Conservation (phyloP, 345 rosid genomes). For the Eucalyptus curtisii region DNA sequence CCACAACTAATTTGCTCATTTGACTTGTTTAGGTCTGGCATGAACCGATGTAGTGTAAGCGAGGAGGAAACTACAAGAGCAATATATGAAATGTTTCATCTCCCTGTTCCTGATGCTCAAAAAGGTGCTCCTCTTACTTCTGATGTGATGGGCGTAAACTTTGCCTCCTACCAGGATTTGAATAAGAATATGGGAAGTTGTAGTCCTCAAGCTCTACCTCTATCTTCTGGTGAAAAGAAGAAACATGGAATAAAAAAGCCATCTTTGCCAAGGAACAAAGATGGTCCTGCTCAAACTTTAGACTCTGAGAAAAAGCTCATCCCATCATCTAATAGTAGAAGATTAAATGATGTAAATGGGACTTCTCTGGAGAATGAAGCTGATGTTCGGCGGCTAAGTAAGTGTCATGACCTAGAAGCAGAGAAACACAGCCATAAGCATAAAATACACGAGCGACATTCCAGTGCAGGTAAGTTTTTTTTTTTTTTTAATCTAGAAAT, state of each 20-base stretch:
- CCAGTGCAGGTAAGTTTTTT: constrained; percentile 53
- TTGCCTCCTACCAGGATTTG: constrained; percentile 6
- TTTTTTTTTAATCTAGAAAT: constrained; percentile 2
- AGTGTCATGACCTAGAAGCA: constrained; percentile 17
- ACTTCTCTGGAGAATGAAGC: constrained; percentile 30
- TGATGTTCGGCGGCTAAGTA: constrained; percentile 20
- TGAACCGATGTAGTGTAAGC: constrained; percentile 58
- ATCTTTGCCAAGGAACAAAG: constrained; percentile 8
- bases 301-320: constrained; percentile 41
- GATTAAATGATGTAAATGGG: constrained; percentile 24
- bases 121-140: constrained; percentile 23
- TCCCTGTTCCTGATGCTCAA: constrained; percentile 30
- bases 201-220: constrained; percentile 1
- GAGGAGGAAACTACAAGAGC: constrained; percentile 84
- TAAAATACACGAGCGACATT: constrained; percentile 27
- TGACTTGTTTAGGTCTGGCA: constrained; percentile 58
- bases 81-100: constrained; percentile 24
- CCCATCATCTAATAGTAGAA: constrained; percentile 22
- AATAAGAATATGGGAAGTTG: constrained; percentile 10
- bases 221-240: constrained; percentile 31
- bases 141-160: constrained; percentile 7
- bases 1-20: constrained; percentile 2
- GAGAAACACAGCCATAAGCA: constrained; percentile 34
- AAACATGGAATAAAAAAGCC: constrained; percentile 40
- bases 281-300: constrained; percentile 13